A percentile compares a stretch with the other conserved stretches of the same genome.
Conservation (phyloP, 2,329 filamentous ascomycete genomes). For the Calonectria pauciramosa region DNA sequence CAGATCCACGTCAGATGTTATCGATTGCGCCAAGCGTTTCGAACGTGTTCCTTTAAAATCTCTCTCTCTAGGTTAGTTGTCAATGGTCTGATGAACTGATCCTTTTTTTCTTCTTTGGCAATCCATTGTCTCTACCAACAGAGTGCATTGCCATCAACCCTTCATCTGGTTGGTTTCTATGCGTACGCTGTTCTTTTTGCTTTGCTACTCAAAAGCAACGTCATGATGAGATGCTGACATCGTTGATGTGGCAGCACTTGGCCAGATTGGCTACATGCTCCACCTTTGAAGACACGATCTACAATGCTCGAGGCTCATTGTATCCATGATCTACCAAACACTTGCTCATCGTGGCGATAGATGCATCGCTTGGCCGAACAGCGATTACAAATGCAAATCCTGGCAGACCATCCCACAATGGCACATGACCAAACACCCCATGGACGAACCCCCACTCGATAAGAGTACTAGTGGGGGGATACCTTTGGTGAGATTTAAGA, state of each 20-base stretch:
- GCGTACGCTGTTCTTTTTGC: not conserved
- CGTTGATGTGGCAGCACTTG: not conserved
- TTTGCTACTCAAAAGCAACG: not conserved
- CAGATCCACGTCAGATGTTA: not conserved
- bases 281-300: too few species aligned
- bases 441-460: not conserved
- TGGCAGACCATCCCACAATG: not conserved
- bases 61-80: not conserved
- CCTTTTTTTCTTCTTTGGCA: not conserved
- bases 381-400: not conserved
- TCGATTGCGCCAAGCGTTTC: not conserved
- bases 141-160: too few species aligned
- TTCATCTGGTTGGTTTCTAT: not conserved
- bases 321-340: too few species aligned
- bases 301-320: too few species aligned
- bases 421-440: not conserved
- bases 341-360: too few species aligned
- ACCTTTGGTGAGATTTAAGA: not conserved
- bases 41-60: too few species aligned
- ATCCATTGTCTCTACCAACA: not conserved
- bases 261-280: not conserved
- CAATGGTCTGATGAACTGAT: not conserved
- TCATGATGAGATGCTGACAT: not conserved
- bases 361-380: too few species aligned
- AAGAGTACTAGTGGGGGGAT: not conserved